These are phyloP conservation scores for Curvularia verruculosa DNA, from an alignment of 2,329 filamentous ascomycete genomes.

Conservation along the genomic window DNA sequence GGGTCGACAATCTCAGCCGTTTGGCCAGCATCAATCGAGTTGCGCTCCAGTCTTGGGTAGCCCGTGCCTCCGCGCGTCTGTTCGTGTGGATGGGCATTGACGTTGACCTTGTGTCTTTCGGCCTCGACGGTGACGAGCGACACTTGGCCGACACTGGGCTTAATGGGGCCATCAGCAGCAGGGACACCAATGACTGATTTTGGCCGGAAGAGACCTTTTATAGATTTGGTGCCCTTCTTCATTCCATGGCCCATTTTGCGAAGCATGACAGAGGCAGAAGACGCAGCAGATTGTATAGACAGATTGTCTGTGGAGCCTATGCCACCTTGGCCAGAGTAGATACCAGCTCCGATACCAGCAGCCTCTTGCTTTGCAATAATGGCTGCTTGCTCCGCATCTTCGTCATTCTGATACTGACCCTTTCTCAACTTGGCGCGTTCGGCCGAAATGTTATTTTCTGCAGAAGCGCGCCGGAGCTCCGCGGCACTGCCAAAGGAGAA, in stretches of 20 bases:
- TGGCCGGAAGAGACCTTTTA: conserved; percentile 92
- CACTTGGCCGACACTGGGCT: conserved; percentile 79
- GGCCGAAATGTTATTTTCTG: conserved; percentile 61
- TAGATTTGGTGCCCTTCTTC: conserved; percentile 88
- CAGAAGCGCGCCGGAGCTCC: conserved; percentile 79
- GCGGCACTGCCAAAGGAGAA: conserved; percentile 97
- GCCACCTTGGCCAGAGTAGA: conserved; percentile 84
- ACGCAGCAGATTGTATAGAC: conserved; percentile 87
- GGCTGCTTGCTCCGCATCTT: conserved; percentile 86
- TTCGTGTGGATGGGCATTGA: conserved; percentile 71
- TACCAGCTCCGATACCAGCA: conserved; percentile 86
- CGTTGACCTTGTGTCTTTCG: conserved; percentile 82
- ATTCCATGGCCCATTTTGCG: conserved; percentile 99
- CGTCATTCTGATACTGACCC: conserved; percentile 60
- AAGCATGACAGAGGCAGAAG: conserved; percentile 90
- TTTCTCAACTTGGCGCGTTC: conserved; percentile 63
- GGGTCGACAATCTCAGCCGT: conserved; percentile 56
- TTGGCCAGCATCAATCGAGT: conserved; percentile 71
- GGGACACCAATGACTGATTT: conserved; percentile 87
- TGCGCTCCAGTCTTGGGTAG: conserved; percentile 83
- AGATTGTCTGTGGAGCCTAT: conserved; percentile 96
- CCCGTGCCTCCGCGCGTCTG: conserved; percentile 75
- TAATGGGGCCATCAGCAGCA: conserved; percentile 68
- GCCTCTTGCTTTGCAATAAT: conserved; percentile 94
- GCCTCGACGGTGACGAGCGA: conserved; percentile 97